Evolutionary conservation across 2,329 filamentous ascomycete genomes (phyloP).

Genomic region (Zymoseptoria tritici): DNA sequence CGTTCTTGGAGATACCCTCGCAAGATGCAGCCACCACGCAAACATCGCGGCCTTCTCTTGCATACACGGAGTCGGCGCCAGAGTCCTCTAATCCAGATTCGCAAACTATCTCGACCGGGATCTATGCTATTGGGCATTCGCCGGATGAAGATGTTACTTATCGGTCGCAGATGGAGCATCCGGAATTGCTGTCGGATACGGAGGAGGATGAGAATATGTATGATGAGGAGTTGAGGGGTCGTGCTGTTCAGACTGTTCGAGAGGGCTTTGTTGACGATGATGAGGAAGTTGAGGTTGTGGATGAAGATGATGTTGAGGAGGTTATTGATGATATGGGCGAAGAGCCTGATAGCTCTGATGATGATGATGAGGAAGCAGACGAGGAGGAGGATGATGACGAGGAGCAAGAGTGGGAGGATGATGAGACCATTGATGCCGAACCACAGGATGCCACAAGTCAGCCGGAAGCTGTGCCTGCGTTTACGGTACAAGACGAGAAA

Average conservation of each 20-base stretch:
- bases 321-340: conserved; percentile 17
- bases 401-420: conserved; percentile 7
- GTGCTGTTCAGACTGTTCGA: background rate
- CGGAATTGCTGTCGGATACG: conserved; percentile 11
- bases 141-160: background rate
- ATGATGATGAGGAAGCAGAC: conserved; percentile 7
- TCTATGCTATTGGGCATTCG: background rate
- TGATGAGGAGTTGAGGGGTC: conserved; percentile 4
- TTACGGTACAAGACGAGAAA: background rate
- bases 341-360: conserved; percentile 5
- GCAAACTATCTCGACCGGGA: background rate
- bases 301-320: conserved; percentile 16
- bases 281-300: conserved; percentile 4
- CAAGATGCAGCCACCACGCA: background rate
- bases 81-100: background rate
- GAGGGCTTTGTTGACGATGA: background rate
- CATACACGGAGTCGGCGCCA: background rate
- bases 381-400: conserved; percentile 5
- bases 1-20: background rate
- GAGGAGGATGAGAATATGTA: conserved; percentile 18
- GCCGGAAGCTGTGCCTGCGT: background rate
- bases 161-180: conserved; percentile 4
- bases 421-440: conserved; percentile 6
- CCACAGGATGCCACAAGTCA: background rate
- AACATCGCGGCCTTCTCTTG: background rate